Evolutionary conservation across 2,329 filamentous ascomycete genomes (phyloP), one percentile per base, ranked within the genome.

Genomic region (Monosporascus sp.): DNA sequence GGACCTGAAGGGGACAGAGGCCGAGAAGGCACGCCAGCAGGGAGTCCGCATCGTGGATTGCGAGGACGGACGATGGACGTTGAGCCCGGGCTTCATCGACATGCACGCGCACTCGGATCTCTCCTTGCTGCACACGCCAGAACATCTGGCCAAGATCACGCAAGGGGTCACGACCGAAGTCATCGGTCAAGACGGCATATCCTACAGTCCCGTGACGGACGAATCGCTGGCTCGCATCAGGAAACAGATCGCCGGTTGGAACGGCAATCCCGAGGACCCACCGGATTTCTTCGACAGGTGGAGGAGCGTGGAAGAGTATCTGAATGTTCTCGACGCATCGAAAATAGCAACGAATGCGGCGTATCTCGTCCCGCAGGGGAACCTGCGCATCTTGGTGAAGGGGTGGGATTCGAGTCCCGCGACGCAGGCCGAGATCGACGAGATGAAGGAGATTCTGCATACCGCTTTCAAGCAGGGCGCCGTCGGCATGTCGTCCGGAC

Each of bases 81-180:
- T 46, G 11, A 31, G 43, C 17, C 43, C 43, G 5, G 43, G 43
- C 11, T 46, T 46, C 43, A 46, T 46, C 24, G 43, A 46, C 43
- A 46, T 46, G 43, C 43, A 46, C 43, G 43, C 43, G 24, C 43
- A 46, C 43, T 46, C 43, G 43, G 43, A 46, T 24, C 43, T 46
- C 6, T 46, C 43, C 4, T n/a, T 46, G 17, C 24, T 46, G 43
- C 43, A 46, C 16, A 46, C 43, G 24, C 43, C 43, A 24, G 24
- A 46, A 14, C 43, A 46, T 24, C 43, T 26, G 22, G 22, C 43
- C 24, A 46, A 46, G 24, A 46, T 46, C 43, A 31, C 43, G 24
- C 43, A 46, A 17, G 43, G 43, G 3, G 43, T 46, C 7, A 46
- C 43, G 24, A 46, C 43, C 14, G 43, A 46, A 22, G 43, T 46